Evolutionary conservation across 2,329 filamentous ascomycete genomes (phyloP), one percentile per base, ranked within the genome.

Genomic region (Fusarium sp.): DNA sequence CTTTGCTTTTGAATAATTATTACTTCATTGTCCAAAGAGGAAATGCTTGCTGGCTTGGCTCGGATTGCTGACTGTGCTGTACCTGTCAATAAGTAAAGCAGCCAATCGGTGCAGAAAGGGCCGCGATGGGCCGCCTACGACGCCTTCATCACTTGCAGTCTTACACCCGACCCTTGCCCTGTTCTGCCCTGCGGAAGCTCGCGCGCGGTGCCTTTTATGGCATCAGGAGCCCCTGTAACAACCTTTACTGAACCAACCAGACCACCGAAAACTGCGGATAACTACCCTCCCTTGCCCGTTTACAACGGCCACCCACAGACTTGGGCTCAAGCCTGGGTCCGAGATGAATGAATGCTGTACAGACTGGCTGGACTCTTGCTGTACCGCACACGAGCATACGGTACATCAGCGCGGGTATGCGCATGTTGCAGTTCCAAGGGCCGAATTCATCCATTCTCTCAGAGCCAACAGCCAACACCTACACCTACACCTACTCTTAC

Each of bases 221-320:
- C 68, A 72, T 70, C 69, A 45, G 56, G 54, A 49, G 66, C 70
- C 68, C 73, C 69, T 74, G 66, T 49, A 73, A 54, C 58, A 65
- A 44, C 47, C 67, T 54, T 62, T n/a, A 28, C 55, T 36, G 41
- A 36, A 20, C 24, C 48, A 63, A 52, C 73, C 57, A 49, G 31
- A 12, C 49, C 49, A 45, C 28, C 5, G 38, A 56, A 57, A 51
- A 45, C 61, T 67, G 67, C 62, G 74, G 75, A 71, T 68, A 70
- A 68, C 49, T 66, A 66, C 69, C 48, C 58, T 66, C 69, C 69
- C 44, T 67, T 58, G 44, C 63, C 64, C 64, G 15, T 49, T 61
- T 61, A 38, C 72, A 75, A 64, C 65, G 69, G 72, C 61, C 70
- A 68, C 65, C 66, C 65, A 73, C 66, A 61, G 63, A 72, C 66